phyloP scores from a whole-genome alignment of 306 rosid genomes.

The Sechiopsis laciniata region DNA sequence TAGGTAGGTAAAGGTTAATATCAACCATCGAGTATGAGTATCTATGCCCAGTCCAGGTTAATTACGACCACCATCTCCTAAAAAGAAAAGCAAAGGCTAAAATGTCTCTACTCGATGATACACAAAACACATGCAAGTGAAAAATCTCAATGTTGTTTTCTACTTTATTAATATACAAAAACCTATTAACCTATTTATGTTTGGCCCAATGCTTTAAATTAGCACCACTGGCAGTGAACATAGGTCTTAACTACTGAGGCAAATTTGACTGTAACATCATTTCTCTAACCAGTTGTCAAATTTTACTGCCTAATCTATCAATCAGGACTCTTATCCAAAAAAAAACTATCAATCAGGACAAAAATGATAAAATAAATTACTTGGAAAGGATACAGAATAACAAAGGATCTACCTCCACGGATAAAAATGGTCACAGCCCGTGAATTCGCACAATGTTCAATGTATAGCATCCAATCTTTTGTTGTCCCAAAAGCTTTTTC shows the following conservation, averaged over 20 bases:
- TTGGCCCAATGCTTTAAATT: neutral
- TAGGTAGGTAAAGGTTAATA: no score
- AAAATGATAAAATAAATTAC: slow-evolving; percentile 13
- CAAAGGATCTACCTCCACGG: slow-evolving; percentile 57
- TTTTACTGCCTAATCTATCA: neutral
- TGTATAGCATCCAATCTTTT: slow-evolving; percentile 90
- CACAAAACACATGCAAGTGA: neutral
- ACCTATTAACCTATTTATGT: neutral
- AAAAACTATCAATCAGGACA: no score
- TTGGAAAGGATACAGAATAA: neutral
- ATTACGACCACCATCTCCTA: no score
- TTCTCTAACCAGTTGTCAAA: neutral
- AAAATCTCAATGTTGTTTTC: neutral
- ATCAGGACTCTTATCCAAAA: no score
- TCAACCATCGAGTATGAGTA: no score
- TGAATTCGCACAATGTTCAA: slow-evolving; percentile 97
- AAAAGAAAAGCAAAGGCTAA: neutral
- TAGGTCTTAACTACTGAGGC: no score
- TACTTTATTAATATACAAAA: neutral
- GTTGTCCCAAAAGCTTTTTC: slow-evolving; percentile 95
- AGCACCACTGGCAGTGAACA: neutral
- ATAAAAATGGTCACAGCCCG: slow-evolving; percentile 84
- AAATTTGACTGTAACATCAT: neutral
- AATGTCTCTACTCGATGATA: neutral
- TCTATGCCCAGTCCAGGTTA: no score